Percentiles rank a stretch among this genome's conserved stretches.
phyloP scores from a whole-genome alignment of 768 basidiomycete genomes.

The Leccinum uliginosum region DNA sequence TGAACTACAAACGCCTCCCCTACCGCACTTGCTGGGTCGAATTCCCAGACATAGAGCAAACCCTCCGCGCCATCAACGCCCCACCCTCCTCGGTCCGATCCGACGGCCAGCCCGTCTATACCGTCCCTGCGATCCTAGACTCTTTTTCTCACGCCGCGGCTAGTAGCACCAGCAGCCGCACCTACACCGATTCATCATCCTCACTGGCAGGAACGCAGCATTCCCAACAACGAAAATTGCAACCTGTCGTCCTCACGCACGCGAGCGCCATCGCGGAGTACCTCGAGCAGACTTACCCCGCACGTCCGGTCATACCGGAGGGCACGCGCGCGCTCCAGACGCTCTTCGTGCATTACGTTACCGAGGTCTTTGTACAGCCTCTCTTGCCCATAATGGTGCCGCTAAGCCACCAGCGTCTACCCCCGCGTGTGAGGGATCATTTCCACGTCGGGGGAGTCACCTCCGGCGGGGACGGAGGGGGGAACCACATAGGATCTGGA shows the following conservation, averaged over 20 bases:
- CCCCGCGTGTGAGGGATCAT: conserved; percentile 50
- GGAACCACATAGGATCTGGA: neutral
- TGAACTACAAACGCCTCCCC: conserved; percentile 73
- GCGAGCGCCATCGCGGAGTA: conserved; percentile 65
- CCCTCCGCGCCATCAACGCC: conserved; percentile 54
- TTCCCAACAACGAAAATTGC: conserved; percentile 13
- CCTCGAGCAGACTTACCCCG: conserved; percentile 64
- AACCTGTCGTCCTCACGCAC: conserved; percentile 54
- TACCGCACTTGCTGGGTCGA: conserved; percentile 72
- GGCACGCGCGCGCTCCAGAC: conserved; percentile 65
- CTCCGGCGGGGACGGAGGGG: neutral
- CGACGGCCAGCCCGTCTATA: conserved; percentile 61
- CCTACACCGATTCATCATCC: neutral
- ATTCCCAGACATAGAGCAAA: conserved; percentile 62
- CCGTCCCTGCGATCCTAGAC: conserved; percentile 67
- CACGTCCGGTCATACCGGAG: conserved; percentile 66
- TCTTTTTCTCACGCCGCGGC: conserved; percentile 26
- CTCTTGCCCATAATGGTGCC: conserved; percentile 70
- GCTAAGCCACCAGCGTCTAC: conserved; percentile 57
- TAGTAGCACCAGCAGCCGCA: neutral
- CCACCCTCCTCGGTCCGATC: conserved; percentile 49
- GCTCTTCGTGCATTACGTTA: conserved; percentile 66
- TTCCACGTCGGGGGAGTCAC: conserved; percentile 28
- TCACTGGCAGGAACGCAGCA: neutral
- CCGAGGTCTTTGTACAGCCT: conserved; percentile 61